These are phyloP conservation scores for Venturia carpophila DNA, from an alignment of 2,329 filamentous ascomycete genomes.

Conservation along the genomic window DNA sequence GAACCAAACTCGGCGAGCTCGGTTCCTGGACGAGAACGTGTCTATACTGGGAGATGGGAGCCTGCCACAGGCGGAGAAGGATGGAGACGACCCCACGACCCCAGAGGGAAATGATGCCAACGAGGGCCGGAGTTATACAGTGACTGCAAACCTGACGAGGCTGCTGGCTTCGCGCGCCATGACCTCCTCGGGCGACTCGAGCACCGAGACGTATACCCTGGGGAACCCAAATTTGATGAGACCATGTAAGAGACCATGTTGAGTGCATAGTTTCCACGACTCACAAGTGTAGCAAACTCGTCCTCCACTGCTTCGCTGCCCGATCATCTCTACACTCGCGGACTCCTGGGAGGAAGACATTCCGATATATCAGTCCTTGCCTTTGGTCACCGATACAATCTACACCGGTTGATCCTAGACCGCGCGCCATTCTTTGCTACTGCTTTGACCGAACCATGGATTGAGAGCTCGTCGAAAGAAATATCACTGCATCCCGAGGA, in stretches of 20 bases:
- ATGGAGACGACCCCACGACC: constrained; percentile 41
- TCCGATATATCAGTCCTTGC: constrained; percentile 48
- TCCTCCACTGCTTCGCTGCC: constrained; percentile 38
- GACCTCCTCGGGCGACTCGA: constrained; percentile 31
- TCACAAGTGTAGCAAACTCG: constrained; percentile 14
- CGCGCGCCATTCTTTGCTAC: constrained; percentile 49
- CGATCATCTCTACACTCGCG: constrained; percentile 46
- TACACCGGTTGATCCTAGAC: constrained; percentile 49
- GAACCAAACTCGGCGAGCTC: background rate
- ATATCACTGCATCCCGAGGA: constrained; percentile 47
- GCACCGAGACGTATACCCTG: constrained; percentile 35
- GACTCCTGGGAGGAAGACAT: constrained; percentile 44
- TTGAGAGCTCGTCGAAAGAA: constrained; percentile 45
- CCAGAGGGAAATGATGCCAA: constrained; percentile 29
- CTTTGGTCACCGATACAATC: constrained; percentile 44
- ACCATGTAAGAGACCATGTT: constrained; percentile 5
- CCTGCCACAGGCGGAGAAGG: constrained; percentile 40
- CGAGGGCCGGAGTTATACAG: constrained; percentile 32
- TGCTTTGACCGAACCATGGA: constrained; percentile 49
- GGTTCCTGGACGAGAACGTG: constrained; percentile 10
- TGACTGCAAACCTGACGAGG: constrained; percentile 37
- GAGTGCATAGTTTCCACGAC: background rate
- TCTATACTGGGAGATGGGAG: constrained; percentile 12
- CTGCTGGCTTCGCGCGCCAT: constrained; percentile 37
- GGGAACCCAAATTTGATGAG: constrained; percentile 15